Percentiles rank a stretch among this genome's conserved stretches.
These are phyloP conservation scores for Mycena floridula DNA, from an alignment of 768 basidiomycete species.

Conservation along the genomic window DNA sequence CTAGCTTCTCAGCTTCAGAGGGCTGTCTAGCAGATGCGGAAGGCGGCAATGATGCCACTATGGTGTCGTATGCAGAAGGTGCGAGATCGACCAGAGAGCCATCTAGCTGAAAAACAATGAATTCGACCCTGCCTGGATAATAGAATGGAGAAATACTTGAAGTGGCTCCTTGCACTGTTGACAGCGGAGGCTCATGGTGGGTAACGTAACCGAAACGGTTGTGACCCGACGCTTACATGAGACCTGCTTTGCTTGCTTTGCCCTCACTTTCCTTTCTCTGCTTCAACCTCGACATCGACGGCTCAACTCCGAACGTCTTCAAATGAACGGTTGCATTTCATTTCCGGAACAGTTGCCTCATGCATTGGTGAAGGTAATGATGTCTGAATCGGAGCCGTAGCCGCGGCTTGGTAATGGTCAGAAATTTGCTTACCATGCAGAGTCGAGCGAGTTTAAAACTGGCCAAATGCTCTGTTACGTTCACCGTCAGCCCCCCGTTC, in stretches of 20 bases:
- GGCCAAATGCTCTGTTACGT: neutral
- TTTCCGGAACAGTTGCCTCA: too few relatives aligned
- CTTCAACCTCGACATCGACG: too few relatives aligned
- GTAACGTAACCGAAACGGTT: neutral
- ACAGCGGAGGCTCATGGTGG: conserved; percentile 49
- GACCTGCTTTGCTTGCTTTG: too few relatives aligned
- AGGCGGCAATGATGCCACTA: conserved; percentile 61
- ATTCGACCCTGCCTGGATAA: too few relatives aligned
- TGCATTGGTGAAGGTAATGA: too few relatives aligned
- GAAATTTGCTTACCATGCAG: neutral
- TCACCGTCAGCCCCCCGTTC: neutral
- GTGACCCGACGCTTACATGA: too few relatives aligned
- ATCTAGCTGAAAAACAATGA: conserved; percentile 52
- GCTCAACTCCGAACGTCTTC: too few relatives aligned
- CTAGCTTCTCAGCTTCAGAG: conserved; percentile 39
- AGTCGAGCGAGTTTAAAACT: conserved; percentile 3
- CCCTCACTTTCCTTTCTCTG: too few relatives aligned
- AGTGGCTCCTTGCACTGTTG: conserved; percentile 92
- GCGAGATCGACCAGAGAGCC: conserved; percentile 85
- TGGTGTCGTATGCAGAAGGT: conserved; percentile 83
- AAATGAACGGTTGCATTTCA: neutral
- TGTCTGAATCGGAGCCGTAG: too few relatives aligned
- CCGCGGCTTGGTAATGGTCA: too few relatives aligned
- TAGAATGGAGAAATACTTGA: conserved; percentile 40
- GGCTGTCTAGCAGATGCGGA: conserved; percentile 28